phyloP scores from a whole-genome alignment of 2,329 filamentous ascomycete genomes.

The Apiospora pterosperma region DNA sequence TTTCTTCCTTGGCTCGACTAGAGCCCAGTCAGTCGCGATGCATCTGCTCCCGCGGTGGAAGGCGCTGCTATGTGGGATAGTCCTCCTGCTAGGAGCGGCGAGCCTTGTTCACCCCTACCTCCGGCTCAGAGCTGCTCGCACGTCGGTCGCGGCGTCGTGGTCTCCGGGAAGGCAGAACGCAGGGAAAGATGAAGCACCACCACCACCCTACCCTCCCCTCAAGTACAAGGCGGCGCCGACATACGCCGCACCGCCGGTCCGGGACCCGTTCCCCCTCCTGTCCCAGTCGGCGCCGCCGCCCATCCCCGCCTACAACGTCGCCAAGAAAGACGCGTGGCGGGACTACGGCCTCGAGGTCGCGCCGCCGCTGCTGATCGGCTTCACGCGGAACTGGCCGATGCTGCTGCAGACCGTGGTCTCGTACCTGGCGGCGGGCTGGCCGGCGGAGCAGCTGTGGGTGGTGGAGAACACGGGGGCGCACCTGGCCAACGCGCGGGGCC shows the following conservation, averaged over 20 bases:
- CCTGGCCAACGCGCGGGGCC: slow-evolving; percentile 45
- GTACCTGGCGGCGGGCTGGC: slow-evolving; percentile 59
- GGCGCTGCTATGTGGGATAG: neutral
- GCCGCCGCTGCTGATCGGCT: slow-evolving; percentile 56
- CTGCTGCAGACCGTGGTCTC: slow-evolving; percentile 53
- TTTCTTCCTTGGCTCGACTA: neutral
- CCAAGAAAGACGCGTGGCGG: slow-evolving; percentile 33
- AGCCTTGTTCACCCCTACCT: neutral
- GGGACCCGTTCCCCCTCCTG: slow-evolving; percentile 41
- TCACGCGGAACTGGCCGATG: slow-evolving; percentile 53
- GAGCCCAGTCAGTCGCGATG: neutral
- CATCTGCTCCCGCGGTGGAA: neutral
- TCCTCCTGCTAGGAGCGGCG: neutral
- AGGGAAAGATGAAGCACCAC: neutral
- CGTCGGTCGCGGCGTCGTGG: neutral
- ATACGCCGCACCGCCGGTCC: slow-evolving; percentile 33
- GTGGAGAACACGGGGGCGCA: slow-evolving; percentile 58
- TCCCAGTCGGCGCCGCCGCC: slow-evolving; percentile 29
- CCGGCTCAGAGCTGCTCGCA: neutral
- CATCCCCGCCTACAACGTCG: slow-evolving; percentile 42
- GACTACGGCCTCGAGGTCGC: slow-evolving; percentile 29
- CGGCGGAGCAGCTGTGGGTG: slow-evolving; percentile 52
- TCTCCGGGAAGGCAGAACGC: neutral
- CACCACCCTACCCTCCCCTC: neutral
- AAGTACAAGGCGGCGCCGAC: slow-evolving; percentile 30